phyloP scores from a whole-genome alignment of 2,329 filamentous ascomycete genomes.

The Dothidotthia symphoricarpi region DNA sequence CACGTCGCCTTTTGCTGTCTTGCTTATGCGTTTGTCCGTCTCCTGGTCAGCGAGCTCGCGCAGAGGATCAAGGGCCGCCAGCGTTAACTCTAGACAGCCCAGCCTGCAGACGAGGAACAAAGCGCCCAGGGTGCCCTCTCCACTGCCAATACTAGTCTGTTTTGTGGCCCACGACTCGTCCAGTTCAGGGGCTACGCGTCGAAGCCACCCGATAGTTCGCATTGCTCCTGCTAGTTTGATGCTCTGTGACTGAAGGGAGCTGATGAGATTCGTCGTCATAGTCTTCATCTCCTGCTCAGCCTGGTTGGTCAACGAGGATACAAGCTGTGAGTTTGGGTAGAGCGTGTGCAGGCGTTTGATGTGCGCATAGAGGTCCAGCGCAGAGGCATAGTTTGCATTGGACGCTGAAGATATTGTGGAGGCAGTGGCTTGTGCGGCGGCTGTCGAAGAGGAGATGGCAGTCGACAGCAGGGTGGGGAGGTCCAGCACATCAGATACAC shows the following conservation, averaged over 20 bases:
- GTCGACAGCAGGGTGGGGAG: constrained; percentile 82
- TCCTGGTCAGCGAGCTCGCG: constrained; percentile 89
- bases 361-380: constrained; percentile 89
- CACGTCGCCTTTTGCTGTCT: constrained; percentile 41
- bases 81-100: constrained; percentile 72
- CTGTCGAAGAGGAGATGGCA: constrained; percentile 61
- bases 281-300: constrained; percentile 85
- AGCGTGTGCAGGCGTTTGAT: constrained; percentile 81
- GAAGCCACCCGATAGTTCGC: constrained; percentile 86
- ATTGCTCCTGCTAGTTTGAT: constrained; percentile 88
- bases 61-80: constrained; percentile 80
- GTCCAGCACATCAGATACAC: constrained; percentile 86
- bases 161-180: constrained; percentile 46
- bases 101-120: constrained; percentile 86
- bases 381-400: constrained; percentile 77
- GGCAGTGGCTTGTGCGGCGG: constrained; percentile 46
- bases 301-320: constrained; percentile 70
- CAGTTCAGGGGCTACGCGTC: constrained; percentile 80
- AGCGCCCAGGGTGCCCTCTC: constrained; percentile 70
- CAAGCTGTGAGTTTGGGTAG: constrained; percentile 74
- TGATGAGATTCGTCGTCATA: constrained; percentile 81
- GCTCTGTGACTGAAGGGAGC: constrained; percentile 69
- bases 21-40: constrained; percentile 48
- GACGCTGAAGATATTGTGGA: constrained; percentile 35
- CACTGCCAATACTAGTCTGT: constrained; percentile 33